Evolutionary conservation across 169 alveolate genomes (phyloP), one percentile per base, ranked within the genome.

Genomic region (Cystoisospora suis): DNA sequence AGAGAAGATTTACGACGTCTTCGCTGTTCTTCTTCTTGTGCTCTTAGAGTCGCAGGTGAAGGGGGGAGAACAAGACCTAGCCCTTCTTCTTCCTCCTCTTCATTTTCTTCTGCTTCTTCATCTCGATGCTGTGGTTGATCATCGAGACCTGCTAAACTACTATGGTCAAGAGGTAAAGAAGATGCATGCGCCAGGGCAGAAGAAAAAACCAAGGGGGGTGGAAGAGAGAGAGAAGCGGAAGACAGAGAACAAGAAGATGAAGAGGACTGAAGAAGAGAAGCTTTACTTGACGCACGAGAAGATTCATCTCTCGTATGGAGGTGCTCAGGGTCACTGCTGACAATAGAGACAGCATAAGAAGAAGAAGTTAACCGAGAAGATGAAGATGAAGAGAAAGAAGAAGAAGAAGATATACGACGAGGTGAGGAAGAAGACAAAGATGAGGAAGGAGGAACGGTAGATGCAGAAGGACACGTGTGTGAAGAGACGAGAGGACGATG

Each of bases 31-130:
- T 72, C 83, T 17, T 72, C 47, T 3, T 17, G 2, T 34, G 40
- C 7, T 5, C 83, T 9, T 9, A 72, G 83, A 29, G 83, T 36
- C 56, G 83, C 46, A 2, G 83, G 83, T 38, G 83, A 72, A 6
- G 83, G 83, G 58, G 83, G 83, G 38, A 38, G 58, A 6, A 72
- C 83, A 34, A 72, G 83, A 1, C 3, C 47, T 4, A 72, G 42
- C 12, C 15, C 53, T 7, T 40, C 83, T 46, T 72, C 83, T 7
- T 34, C 75, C 34, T n/a, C 17, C 42, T 20, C 75, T 61, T 5
- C 75, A 5, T 61, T 38, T 5, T 38, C 83, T 53, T 53, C 53
- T n/a, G 83, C 23, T 38, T 72, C 83, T 9, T 56, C 32, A 9
- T 5, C 56, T n/a, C 83, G 56, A 12, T 53, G 65, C 65, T 53